Evolutionary conservation across 352 stramenopile species (phyloP).

Genomic region (Phytophthora citrophthora): DNA sequence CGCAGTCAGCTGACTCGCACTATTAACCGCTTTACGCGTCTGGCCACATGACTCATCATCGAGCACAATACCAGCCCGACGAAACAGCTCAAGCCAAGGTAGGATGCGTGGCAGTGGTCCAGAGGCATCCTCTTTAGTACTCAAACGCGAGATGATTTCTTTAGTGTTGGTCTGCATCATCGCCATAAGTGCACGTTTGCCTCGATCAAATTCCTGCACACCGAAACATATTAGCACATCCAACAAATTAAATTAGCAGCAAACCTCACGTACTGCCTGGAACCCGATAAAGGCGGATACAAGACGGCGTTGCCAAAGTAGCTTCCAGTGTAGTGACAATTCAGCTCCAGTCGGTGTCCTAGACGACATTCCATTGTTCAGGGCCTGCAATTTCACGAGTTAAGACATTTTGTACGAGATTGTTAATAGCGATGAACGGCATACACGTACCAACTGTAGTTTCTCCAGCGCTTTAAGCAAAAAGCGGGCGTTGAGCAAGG

Average conservation of each 20-base stretch:
- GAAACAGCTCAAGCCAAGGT: conserved; percentile 77
- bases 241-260: background rate
- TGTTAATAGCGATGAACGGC: background rate
- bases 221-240: conserved; percentile 15
- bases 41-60: conserved; percentile 58
- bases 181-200: conserved; percentile 30
- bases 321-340: conserved; percentile 66
- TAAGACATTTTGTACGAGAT: background rate
- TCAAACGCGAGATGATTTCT: conserved; percentile 34
- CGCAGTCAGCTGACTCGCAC: conserved; percentile 53
- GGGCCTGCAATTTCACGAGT: conserved; percentile 37
- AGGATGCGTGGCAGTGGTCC: conserved; percentile 43
- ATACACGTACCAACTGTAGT: conserved; percentile 57
- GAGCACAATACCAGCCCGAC: conserved; percentile 54
- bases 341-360: conserved; percentile 63
- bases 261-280: conserved; percentile 45
- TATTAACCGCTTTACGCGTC: conserved; percentile 48
- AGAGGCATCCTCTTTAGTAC: conserved; percentile 18
- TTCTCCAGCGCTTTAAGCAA: conserved; percentile 67
- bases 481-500: conserved; percentile 57
- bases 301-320: conserved; percentile 72
- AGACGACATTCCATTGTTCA: conserved; percentile 66
- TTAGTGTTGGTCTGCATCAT: conserved; percentile 27
- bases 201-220: conserved; percentile 41
- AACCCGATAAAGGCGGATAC: conserved; percentile 70